Percentiles rank a stretch among this genome's conserved stretches.
Conservation (phyloP, 1,139 yeast genomes). For the Protomyces arabidopsidicola region DNA sequence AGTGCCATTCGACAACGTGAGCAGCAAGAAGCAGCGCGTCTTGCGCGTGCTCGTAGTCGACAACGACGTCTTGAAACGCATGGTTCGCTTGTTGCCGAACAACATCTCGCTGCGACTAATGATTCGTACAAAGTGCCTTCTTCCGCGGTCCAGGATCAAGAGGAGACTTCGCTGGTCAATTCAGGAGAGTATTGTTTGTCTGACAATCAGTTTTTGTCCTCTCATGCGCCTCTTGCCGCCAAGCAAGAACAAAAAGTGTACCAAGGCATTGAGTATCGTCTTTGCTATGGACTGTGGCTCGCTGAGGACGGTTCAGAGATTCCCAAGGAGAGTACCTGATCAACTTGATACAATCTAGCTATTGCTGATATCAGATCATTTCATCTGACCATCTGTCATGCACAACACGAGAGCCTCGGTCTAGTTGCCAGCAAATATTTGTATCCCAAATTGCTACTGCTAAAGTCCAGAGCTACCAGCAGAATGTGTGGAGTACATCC, state of each 20-base stretch:
- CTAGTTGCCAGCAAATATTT: too few relatives aligned
- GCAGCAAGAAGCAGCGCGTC: background rate
- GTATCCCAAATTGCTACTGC: too few relatives aligned
- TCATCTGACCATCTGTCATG: too few relatives aligned
- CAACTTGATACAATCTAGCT: too few relatives aligned
- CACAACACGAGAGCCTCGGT: too few relatives aligned
- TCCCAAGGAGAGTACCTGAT: background rate
- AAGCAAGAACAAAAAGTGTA: background rate
- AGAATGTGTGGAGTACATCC: too few relatives aligned
- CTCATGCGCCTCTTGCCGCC: slow-evolving; percentile 3
- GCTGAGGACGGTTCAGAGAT: background rate
- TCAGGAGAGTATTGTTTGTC: background rate
- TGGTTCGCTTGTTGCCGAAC: background rate
- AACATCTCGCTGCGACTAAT: background rate
- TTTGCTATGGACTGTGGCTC: slow-evolving; percentile 21
- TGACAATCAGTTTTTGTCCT: background rate
- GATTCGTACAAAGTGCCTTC: background rate
- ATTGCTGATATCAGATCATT: too few relatives aligned
- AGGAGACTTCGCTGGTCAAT: background rate
- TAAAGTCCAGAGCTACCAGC: too few relatives aligned
- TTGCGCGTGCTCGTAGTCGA: background rate
- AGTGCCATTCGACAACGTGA: background rate
- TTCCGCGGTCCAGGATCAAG: too few relatives aligned
- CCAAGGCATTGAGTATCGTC: slow-evolving; percentile 12
- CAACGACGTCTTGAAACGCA: background rate